Conservation (phyloP, 2,329 filamentous ascomycete species). For the Penicillium sp. region DNA sequence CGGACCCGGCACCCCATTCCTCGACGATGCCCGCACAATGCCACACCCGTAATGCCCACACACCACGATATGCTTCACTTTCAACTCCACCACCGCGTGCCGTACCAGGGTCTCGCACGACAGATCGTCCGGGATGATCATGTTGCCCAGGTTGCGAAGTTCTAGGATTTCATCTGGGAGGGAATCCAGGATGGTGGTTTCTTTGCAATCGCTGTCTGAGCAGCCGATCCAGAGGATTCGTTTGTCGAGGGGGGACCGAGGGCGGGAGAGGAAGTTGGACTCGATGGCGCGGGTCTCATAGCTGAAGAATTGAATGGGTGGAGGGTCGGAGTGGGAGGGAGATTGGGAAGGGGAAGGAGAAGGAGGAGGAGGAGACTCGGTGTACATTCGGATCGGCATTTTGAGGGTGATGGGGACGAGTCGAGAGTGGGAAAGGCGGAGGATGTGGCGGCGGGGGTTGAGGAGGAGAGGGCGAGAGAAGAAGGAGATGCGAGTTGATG, state of each 20-base stretch:
- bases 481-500: too few species aligned
- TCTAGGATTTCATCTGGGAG: constrained; percentile 14
- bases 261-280: constrained; percentile 9
- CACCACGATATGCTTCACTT: constrained; percentile 17
- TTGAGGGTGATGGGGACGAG: background rate
- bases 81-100: constrained; percentile 13
- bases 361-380: background rate
- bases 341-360: too few species aligned
- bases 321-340: background rate
- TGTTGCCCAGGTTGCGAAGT: constrained; percentile 17
- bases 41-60: constrained; percentile 19
- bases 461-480: background rate
- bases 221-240: constrained; percentile 19
- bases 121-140: constrained; percentile 18
- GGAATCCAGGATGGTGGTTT: constrained; percentile 9
- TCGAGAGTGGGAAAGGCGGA: background rate
- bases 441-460: background rate
- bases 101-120: constrained; percentile 15
- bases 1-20: constrained; percentile 12
- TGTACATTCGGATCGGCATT: constrained; percentile 1
- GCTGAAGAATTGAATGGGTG: background rate
- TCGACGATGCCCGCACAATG: constrained; percentile 11
- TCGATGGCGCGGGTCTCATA: background rate
- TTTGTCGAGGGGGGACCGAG: constrained; percentile 2
- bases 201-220: constrained; percentile 15